Evolutionary conservation across 2,329 filamentous ascomycete genomes (phyloP).

Genomic region (Lasiodiplodia citricola): DNA sequence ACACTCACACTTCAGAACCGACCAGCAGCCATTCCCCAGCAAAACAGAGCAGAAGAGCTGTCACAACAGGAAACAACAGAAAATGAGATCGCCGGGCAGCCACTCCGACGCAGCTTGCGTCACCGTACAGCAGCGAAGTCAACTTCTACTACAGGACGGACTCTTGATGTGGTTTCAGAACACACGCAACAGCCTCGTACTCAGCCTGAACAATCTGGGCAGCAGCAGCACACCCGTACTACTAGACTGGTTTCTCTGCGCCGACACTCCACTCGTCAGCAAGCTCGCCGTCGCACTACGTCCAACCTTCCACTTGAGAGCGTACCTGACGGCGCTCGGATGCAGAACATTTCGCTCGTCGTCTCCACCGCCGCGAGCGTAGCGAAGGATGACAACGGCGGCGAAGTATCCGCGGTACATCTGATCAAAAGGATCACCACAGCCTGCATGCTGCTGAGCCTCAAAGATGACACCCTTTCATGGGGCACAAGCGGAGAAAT

Average conservation of each 20-base stretch:
- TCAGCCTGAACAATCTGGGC: neutral
- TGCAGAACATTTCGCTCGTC: conserved; percentile 33
- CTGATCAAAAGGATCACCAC: neutral
- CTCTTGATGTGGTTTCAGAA: neutral
- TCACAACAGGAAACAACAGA: neutral
- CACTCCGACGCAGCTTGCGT: neutral
- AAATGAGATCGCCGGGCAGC: neutral
- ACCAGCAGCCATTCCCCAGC: neutral
- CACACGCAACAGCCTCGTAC: neutral
- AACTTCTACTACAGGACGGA: neutral
- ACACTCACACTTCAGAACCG: neutral
- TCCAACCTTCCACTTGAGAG: conserved; percentile 47
- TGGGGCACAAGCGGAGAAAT: neutral
- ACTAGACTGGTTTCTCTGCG: neutral
- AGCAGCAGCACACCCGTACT: neutral
- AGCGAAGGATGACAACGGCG: neutral
- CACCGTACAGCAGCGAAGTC: neutral
- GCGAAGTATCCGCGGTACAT: neutral
- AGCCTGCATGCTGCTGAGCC: neutral
- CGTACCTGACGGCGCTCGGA: conserved; percentile 36
- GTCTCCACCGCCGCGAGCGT: neutral
- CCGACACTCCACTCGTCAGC: conserved; percentile 29
- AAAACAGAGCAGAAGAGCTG: neutral
- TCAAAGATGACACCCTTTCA: neutral
- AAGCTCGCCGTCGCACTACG: conserved; percentile 36